These are phyloP conservation scores for Remersonia thermophila DNA, from an alignment of 2,329 filamentous ascomycete species.

Conservation along the genomic window DNA sequence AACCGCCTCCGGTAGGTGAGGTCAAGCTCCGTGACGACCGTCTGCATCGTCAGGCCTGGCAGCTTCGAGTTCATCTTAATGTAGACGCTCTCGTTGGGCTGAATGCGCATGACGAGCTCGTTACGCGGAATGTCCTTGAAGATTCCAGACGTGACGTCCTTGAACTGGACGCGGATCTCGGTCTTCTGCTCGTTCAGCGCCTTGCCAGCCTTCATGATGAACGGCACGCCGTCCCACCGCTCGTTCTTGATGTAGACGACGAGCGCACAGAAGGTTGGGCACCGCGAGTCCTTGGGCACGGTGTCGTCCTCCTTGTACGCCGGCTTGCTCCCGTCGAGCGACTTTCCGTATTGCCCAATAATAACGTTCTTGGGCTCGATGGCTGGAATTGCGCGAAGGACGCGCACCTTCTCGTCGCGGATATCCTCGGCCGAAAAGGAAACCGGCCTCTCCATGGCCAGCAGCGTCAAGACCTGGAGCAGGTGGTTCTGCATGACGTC, in stretches of 20 bases:
- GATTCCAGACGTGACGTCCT: conserved; percentile 97
- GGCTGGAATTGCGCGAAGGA: conserved; percentile 80
- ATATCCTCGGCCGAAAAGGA: conserved; percentile 98
- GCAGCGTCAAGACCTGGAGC: conserved; percentile 85
- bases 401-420: conserved; percentile 95
- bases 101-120: conserved; percentile 97
- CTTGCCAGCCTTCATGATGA: conserved; percentile 99
- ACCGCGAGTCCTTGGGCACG: conserved; percentile 91
- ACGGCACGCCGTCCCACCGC: conserved; percentile 96
- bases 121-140: conserved; percentile 99
- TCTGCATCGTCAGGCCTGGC: conserved; percentile 97
- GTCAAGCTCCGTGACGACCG: conserved; percentile 94
- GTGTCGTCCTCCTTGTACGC: conserved; percentile 98
- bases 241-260: conserved; percentile 99
- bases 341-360: conserved; percentile 96
- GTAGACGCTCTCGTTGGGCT: conserved; percentile 98
- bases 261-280: conserved; percentile 94
- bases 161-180: conserved; percentile 97
- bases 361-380: conserved; percentile 99
- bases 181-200: conserved; percentile 99
- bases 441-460: conserved; percentile 96
- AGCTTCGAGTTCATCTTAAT: conserved; percentile 99
- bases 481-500: conserved; percentile 99
- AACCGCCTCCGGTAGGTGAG: conserved; percentile 96
- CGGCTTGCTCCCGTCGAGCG: conserved; percentile 89